Base-by-base conservation (phyloP, 192 early-diverging fungal genomes). In the Coemansia nantahalensis region DNA sequence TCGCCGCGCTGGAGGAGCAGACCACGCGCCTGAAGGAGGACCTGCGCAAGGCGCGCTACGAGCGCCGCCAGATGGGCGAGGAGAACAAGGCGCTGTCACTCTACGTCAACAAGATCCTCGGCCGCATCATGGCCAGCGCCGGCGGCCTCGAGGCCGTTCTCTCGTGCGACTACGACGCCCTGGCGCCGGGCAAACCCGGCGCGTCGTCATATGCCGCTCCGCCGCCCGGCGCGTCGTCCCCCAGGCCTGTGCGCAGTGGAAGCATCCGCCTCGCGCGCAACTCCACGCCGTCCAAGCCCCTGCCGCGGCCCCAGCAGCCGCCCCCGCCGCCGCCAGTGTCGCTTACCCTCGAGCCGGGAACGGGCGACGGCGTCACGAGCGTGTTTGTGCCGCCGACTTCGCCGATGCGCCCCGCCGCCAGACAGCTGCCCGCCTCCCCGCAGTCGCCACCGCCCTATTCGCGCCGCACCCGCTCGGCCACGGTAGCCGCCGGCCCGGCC, bases 101-200 rank as follows among this genome's bases (percentile, higher is more conserved):
- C 14, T 90, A 90, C 50, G 82, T 90, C 68, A 79, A 86, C 62
- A 90, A 87, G 61, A 89, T 90, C 39, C 66, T 90, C 26, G 69
- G 77, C 40, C 83, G 83, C 61, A 90, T 90, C 65, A 76, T 90
- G 56, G 65, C 82, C 33, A 81, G 79, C 55, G 80, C 60, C 36
- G 68, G 56, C 45, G 69, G 63, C 11, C 60, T 73, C 24, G 68
- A 79, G 24, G 63, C 63, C 8, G 65, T 79, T 1, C 64, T 79
- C 3, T 67, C 77, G 35, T 59, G 57, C 57, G 77, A 79, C 57
- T 79, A 65, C 54, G 69, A 76, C 19, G 10, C 34, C 32, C 18
- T 24, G 14, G 10, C 23, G 14, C 22, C 44, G 23, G 17, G 39
- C 39, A 41, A 42, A 13, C 5, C 21, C 31, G 13, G n/a, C 26